Evolutionary conservation across 164 flowering plant genomes (phyloP).

Genomic region (Liriodendron chinense): DNA sequence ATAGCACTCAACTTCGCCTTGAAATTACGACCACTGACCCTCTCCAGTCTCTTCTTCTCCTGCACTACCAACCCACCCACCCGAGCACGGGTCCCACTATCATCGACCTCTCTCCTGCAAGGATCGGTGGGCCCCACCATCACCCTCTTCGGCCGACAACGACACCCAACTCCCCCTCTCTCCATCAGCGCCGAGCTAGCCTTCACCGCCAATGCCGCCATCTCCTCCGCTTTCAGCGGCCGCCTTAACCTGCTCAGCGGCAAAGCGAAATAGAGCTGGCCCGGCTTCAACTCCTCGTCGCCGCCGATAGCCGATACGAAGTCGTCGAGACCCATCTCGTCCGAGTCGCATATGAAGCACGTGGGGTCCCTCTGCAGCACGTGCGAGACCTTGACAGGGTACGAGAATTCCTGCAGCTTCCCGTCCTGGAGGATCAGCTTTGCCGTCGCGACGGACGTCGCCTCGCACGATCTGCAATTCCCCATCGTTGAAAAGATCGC

Average conservation of each 20-base stretch:
- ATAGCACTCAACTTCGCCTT: conserved; percentile 27
- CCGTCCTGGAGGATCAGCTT: conserved; percentile 70
- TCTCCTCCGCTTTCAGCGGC: conserved; percentile 57
- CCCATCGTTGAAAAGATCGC: conserved; percentile 31
- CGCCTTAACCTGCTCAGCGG: conserved; percentile 46
- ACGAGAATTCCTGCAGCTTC: conserved; percentile 55
- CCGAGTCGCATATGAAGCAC: conserved; percentile 74
- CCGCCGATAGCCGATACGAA: conserved; percentile 51
- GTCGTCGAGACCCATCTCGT: conserved; percentile 82
- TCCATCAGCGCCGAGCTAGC: conserved; percentile 53
- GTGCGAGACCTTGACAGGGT: conserved; percentile 67
- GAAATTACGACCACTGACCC: conserved; percentile 17
- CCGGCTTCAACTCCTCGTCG: conserved; percentile 66
- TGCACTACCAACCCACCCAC: conserved; percentile 11
- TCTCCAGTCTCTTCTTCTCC: background rate
- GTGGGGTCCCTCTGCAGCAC: conserved; percentile 49
- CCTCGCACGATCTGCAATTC: conserved; percentile 47
- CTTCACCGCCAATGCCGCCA: conserved; percentile 91
- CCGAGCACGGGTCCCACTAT: background rate
- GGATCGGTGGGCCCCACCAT: background rate
- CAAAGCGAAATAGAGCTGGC: conserved; percentile 73
- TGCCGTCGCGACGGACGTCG: conserved; percentile 56
- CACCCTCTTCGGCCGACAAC: conserved; percentile 9
- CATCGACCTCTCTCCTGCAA: background rate
- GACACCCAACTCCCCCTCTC: background rate